Base-by-base conservation (phyloP, 441 rosid species). In the Eruca vesicaria region DNA sequence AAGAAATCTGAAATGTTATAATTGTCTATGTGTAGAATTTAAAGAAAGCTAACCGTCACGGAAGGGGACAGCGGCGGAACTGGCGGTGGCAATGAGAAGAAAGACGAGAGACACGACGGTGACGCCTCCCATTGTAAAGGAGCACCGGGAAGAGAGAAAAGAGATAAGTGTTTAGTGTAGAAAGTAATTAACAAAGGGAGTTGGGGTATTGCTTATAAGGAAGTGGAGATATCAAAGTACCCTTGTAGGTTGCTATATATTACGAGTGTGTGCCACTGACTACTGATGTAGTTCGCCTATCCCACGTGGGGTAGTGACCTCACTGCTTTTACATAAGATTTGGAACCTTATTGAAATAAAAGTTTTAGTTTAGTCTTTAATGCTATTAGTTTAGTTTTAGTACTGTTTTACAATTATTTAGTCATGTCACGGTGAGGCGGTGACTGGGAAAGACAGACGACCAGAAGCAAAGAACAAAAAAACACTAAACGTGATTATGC, bases 151-250 rank as follows among this genome's bases (percentile, higher is more conserved):
- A 21, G 55, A 69, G 66, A 15, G 41, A 53, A 28, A 29, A 21
- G 71, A 9, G 16, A 68, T 9, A 48, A 20, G 20, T 35, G 71
- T 7, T 8, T 0, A 26, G 57, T 56, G 12, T 20, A 48, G 16
- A 21, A 3, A 15, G 74, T 9, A 60, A 7, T 16, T 26, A 71
- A 19, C 76, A 20, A 35, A 26, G 65, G 43, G 77, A 9, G 38
- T 65, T 50, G 75, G 10, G 55, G 56, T 15, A 4, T 78, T 71
- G 85, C 26, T 85, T 91, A 86, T 86, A 91, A 86, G 89, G 72
- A 58, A 63, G 0, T 18, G 4, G 0, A n/a, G 16, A 68, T 58
- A 50, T 10, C 0, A 28, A 71, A 71, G 2, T 71, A 0, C 63
- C 68, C 76, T 71, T 71, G 2, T 29, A 71, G 20, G 48, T 77